Evolutionary conservation across 306 rosid species (phyloP), one percentile per base, ranked within the genome.

Genomic region (Geum urbanum): DNA sequence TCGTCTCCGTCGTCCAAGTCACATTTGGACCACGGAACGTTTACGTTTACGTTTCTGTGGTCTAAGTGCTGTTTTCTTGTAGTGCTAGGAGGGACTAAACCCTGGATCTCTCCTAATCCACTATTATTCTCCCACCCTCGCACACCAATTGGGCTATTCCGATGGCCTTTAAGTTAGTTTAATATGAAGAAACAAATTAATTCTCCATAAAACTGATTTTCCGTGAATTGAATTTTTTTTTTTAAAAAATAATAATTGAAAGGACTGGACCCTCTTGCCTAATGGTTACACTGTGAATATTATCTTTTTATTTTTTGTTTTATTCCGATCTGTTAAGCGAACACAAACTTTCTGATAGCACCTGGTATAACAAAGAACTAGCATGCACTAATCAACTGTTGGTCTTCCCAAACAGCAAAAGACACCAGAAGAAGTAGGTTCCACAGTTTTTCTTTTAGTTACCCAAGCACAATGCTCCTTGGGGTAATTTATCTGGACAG

Each of bases 361-460:
- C 10, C 11, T 22, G n/a, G 1, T 45, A 40, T 51, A 63, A 45
- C 19, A 44, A 44, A 39, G 2, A 44, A 18, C 39, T 20, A 64
- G 55, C 32, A 10, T 39, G 49, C 60, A 63, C 52, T 5, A 64
- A 40, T 64, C 27, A 48, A 65, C 55, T 12, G 52, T 41, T 1
- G 5, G 9, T 41, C 37, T 32, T 66, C 56, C 47, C 66, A 52
- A 32, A 66, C 77, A 66, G 12, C 52, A 58, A n/a, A 12, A 20
- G 72, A 46, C 57, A 16, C n/a, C 72, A 63, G 53, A 57, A 18
- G 24, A 57, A 32, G 24, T 53, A 20, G 72, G 50, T 13, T 22
- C 10, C 64, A 41, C 41, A 8, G 0, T 55, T n/a, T 45, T 53
- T 70, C 35, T 22, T 14, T 73, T 32, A 10, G 16, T 51, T 51